Evolutionary conservation across 805 yeast species (phyloP).

Genomic region (Suhomyces pyralidae): DNA sequence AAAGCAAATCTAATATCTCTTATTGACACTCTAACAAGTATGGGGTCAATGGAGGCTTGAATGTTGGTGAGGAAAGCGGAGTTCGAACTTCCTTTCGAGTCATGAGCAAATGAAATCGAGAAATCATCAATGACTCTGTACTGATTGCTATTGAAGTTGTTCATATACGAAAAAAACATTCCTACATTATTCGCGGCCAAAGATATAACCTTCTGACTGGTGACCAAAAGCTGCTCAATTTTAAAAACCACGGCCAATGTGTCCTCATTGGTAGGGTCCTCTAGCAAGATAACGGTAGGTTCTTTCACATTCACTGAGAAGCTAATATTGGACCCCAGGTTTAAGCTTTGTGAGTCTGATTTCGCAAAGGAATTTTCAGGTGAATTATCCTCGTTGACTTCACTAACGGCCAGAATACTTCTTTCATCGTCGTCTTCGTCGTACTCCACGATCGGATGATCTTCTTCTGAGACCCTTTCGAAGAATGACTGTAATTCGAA

Average conservation of each 20-base stretch:
- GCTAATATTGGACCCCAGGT: conserved; percentile 30
- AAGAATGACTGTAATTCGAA: conserved; percentile 68
- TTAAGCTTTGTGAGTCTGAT: not conserved
- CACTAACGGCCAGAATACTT: not conserved
- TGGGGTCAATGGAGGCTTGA: conserved; percentile 72
- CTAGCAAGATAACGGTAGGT: conserved; percentile 74
- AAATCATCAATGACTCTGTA: conserved; percentile 86
- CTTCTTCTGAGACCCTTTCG: conserved; percentile 45
- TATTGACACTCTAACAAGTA: conserved; percentile 76
- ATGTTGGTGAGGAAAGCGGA: conserved; percentile 60
- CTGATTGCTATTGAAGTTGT: conserved; percentile 54
- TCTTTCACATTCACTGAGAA: conserved; percentile 68
- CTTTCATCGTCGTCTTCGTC: conserved; percentile 13
- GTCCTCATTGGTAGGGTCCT: conserved; percentile 64
- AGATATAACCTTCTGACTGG: conserved; percentile 65
- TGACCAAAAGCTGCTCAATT: conserved; percentile 69
- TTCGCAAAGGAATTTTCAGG: not conserved
- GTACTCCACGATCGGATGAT: conserved; percentile 11
- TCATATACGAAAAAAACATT: conserved; percentile 79
- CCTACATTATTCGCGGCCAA: conserved; percentile 77
- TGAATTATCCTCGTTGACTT: not conserved
- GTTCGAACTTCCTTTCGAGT: conserved; percentile 61
- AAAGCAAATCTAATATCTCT: conserved; percentile 83
- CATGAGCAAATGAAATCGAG: conserved; percentile 71
- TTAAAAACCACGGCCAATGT: conserved; percentile 91